These are phyloP conservation scores for Athelia sp. DNA, from an alignment of 1,284 basidiomycete genomes.

Conservation along the genomic window DNA sequence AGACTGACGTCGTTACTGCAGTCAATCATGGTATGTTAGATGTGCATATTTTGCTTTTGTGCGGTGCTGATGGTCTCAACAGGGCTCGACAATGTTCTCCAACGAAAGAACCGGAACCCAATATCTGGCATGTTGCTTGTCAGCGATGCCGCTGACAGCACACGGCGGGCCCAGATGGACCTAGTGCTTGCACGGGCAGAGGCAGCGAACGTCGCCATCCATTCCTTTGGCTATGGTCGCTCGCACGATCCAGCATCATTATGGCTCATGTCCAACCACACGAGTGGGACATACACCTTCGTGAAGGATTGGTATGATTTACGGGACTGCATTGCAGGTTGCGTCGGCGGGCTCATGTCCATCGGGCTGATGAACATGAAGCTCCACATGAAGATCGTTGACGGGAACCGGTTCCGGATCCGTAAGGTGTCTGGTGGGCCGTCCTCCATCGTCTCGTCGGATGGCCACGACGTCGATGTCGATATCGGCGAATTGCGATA, in stretches of 20 bases:
- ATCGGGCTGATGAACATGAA: conserved; percentile 88
- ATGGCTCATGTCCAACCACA: conserved; percentile 98
- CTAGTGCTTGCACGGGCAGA: conserved; percentile 93
- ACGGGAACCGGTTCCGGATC: conserved; percentile 80
- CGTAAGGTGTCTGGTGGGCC: conserved; percentile 87
- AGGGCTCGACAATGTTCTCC: conserved; percentile 90
- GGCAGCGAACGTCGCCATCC: conserved; percentile 93
- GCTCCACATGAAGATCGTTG: conserved; percentile 86
- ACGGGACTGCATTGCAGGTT: conserved; percentile 83
- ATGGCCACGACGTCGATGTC: conserved; percentile 91
- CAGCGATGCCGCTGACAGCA: conserved; percentile 86
- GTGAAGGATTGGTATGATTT: conserved; percentile 96
- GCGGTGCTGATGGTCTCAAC: neutral
- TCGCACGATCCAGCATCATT: conserved; percentile 96
- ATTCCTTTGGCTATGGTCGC: conserved; percentile 94
- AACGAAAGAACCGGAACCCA: conserved; percentile 88
- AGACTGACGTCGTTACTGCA: conserved; percentile 93
- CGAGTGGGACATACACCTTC: conserved; percentile 95
- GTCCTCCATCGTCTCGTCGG: conserved; percentile 75
- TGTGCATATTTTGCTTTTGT: neutral
- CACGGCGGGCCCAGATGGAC: conserved; percentile 97
- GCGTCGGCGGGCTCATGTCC: conserved; percentile 91
- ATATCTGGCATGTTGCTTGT: conserved; percentile 89
- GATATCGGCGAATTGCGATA: conserved; percentile 91
- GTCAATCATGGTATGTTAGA: conserved; percentile 78